A percentile compares a stretch with the other conserved stretches of the same genome.
These are phyloP conservation scores for Epichloe baconii DNA, from an alignment of 2,329 filamentous ascomycete species.

Conservation along the genomic window DNA sequence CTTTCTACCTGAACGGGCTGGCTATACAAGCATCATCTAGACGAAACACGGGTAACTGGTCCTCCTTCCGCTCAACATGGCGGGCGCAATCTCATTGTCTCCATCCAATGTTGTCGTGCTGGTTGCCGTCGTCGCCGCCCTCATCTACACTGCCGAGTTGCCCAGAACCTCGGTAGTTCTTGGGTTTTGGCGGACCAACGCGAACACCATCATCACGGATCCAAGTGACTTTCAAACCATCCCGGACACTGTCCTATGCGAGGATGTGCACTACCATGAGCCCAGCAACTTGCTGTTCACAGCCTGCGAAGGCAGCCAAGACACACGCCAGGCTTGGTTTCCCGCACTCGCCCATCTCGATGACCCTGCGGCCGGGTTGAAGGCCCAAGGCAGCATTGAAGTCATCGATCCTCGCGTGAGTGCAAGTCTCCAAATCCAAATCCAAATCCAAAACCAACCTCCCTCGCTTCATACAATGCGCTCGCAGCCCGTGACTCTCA, in stretches of 20 bases:
- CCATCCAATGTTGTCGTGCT: neutral
- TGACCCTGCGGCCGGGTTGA: conserved; percentile 21
- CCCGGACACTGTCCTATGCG: conserved; percentile 40
- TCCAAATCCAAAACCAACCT: too few species aligned
- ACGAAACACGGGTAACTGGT: neutral
- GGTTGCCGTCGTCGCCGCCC: neutral
- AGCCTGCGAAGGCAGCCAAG: conserved; percentile 36
- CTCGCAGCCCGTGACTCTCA: neutral
- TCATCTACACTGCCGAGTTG: conserved; percentile 4
- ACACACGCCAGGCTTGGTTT: conserved; percentile 36
- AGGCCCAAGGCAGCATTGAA: conserved; percentile 32
- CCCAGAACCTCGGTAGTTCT: conserved; percentile 8
- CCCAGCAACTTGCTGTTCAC: conserved; percentile 37
- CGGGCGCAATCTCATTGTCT: neutral
- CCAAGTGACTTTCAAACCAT: conserved; percentile 27
- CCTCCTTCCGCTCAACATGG: neutral
- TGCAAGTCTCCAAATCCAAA: neutral
- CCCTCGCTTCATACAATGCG: neutral
- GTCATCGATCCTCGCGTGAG: conserved; percentile 40
- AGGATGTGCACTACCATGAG: conserved; percentile 44
- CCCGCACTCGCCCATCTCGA: conserved; percentile 31
- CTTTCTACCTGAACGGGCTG: neutral
- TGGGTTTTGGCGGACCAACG: conserved; percentile 15
- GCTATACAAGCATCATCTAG: neutral
- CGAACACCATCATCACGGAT: conserved; percentile 10